Conservation (phyloP, 345 rosid species). For the Erodium maritimum region DNA sequence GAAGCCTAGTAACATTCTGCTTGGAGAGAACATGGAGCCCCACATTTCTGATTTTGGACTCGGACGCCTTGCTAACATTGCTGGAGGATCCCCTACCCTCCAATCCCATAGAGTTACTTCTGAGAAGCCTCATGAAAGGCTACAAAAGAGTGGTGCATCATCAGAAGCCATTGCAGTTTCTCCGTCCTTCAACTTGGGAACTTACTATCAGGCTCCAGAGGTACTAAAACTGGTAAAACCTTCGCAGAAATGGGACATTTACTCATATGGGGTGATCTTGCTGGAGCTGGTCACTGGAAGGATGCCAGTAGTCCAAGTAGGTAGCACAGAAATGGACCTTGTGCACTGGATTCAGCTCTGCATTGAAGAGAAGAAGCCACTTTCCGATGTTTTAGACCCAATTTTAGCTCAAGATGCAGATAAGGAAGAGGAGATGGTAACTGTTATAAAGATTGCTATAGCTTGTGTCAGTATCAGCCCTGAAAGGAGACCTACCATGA, state of each 20-base stretch:
- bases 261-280: constrained; percentile 74
- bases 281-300: constrained; percentile 73
- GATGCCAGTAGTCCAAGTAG: constrained; percentile 36
- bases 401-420: constrained; percentile 34
- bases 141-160: constrained; percentile 44
- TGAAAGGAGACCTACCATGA: constrained; percentile 72
- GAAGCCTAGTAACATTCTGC: constrained; percentile 67
- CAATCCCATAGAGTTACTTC: constrained; percentile 44
- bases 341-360: constrained; percentile 61
- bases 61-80: constrained; percentile 63
- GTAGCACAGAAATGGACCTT: constrained; percentile 39
- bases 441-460: constrained; percentile 44
- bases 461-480: constrained; percentile 57
- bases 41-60: constrained; percentile 70
- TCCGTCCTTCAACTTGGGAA: constrained; percentile 34
- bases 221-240: constrained; percentile 51
- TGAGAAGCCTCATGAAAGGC: constrained; percentile 54
- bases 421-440: constrained; percentile 41
- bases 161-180: constrained; percentile 24
- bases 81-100: constrained; percentile 71
- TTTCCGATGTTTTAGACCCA: constrained; percentile 59
- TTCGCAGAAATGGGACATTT: constrained; percentile 93
- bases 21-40: constrained; percentile 64
- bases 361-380: constrained; percentile 45
- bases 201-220: constrained; percentile 73